phyloP scores from a whole-genome alignment of 768 basidiomycete genomes.

The Tulasnella calospora region DNA sequence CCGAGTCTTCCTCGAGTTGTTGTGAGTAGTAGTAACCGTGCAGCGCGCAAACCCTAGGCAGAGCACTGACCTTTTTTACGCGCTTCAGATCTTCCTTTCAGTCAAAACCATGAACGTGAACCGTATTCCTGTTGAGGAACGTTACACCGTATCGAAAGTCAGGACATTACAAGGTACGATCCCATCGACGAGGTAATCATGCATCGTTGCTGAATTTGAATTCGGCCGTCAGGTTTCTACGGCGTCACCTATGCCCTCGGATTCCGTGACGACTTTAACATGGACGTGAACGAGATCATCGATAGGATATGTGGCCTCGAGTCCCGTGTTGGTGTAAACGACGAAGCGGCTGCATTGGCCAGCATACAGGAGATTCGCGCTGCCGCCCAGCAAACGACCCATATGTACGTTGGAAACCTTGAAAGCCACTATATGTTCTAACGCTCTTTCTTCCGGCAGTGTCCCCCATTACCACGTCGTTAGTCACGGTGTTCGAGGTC shows the following conservation, averaged over 20 bases:
- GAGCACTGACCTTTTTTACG: neutral
- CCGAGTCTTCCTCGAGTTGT: constrained; percentile 63
- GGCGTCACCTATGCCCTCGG: constrained; percentile 57
- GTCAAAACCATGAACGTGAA: constrained; percentile 51
- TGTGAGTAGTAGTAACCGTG: constrained; percentile 38
- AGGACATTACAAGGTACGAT: constrained; percentile 48
- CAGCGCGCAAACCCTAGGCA: neutral
- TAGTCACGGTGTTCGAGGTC: constrained; percentile 39
- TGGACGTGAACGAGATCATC: constrained; percentile 48
- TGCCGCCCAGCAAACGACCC: constrained; percentile 45
- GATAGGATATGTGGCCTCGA: constrained; percentile 51
- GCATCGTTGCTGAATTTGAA: neutral
- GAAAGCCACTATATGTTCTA: neutral
- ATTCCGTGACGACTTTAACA: constrained; percentile 57
- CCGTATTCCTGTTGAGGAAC: constrained; percentile 46
- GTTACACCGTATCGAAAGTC: constrained; percentile 56
- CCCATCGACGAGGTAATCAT: neutral
- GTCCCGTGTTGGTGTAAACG: constrained; percentile 37
- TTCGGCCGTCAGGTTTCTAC: constrained; percentile 47
- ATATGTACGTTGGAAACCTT: constrained; percentile 46
- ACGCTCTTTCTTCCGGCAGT: constrained; percentile 34
- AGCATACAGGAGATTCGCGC: constrained; percentile 43
- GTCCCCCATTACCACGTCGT: constrained; percentile 57
- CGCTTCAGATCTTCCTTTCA: constrained; percentile 55
- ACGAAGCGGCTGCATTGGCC: constrained; percentile 32